Base-by-base conservation (phyloP, 805 yeast genomes). In the Sugiyamaella mastotermitis region DNA sequence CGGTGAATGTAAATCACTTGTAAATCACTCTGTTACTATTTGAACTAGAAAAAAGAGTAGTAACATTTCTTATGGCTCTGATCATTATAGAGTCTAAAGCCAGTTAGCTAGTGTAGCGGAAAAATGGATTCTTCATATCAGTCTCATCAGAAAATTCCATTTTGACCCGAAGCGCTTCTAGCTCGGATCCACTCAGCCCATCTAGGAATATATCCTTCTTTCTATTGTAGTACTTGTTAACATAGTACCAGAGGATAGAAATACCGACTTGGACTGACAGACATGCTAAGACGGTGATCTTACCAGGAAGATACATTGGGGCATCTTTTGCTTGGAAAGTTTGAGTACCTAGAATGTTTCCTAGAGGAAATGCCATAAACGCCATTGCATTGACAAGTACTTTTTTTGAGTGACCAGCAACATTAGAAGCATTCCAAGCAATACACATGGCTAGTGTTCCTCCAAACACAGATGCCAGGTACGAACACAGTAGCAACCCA, bases 331-430 rank as follows among this genome's bases (percentile, higher is more conserved):
- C 24, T 22, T 22, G 24, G 10, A 22, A 22, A 7, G 24, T 22
- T 57, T 80, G 86, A 5, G 90, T 86, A 2, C 87, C 90, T 39
- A 78, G 71, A 31, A 81, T 63, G 54, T 79, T 77, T 14, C 84
- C 83, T 31, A 74, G 71, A 25, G 82, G 74, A 54, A 78, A 82
- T 4, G 76, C 80, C 39, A 80, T 68, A 57, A 81, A 66, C 34
- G 71, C 71, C 27, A 78, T 55, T 5, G 80, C 78, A 38, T 74
- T 74, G 17, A 74, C 69, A 4, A 77, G 68, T 48, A 76, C 66
- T 49, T 80, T 76, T 58, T 83, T 83, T 7, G 88, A 79, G 45
- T 75, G 73, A n/a, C 92, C 92, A 2, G 87, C 77, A 23, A 78
- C 71, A 55, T 82, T 69, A 3, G 72, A 15, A 13, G 37, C 37